Conservation (phyloP, 306 rosid species). For the Betula pendula region DNA sequence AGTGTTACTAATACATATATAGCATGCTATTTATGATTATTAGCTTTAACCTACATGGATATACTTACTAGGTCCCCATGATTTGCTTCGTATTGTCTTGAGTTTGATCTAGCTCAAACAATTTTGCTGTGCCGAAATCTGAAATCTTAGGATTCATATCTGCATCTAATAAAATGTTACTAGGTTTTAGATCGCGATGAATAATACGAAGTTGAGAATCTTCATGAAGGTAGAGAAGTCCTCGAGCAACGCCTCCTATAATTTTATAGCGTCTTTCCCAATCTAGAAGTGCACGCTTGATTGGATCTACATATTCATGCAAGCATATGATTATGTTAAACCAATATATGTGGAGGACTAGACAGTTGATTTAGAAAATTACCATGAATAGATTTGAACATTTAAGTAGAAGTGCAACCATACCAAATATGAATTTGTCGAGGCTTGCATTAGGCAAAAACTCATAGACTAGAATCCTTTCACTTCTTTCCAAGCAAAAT, state of each 20-base stretch:
- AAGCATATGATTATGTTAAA: not conserved
- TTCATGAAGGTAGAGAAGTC: not conserved
- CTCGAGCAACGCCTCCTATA: not conserved
- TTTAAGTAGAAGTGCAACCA: not conserved
- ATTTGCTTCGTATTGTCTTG: not conserved
- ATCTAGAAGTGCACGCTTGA: not conserved
- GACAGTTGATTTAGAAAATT: not conserved
- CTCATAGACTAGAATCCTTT: conserved; percentile 7
- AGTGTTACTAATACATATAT: not conserved
- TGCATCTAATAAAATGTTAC: not conserved
- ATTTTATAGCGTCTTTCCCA: not conserved
- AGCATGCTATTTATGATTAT: not conserved
- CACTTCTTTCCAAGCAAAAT: not conserved
- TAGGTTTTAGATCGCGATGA: not conserved
- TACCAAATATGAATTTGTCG: not conserved
- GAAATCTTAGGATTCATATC: not conserved
- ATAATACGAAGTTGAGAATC: not conserved
- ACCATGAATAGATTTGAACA: not conserved
- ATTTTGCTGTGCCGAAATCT: not conserved
- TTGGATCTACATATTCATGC: not conserved
- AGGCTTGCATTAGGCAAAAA: not conserved
- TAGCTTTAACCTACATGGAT: not conserved
- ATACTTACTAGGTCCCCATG: not conserved
- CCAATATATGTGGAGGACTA: not conserved
- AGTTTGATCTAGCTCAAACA: not conserved